These are phyloP conservation scores for Sonneratia caseolaris DNA, from an alignment of 345 rosid genomes.

Conservation along the genomic window DNA sequence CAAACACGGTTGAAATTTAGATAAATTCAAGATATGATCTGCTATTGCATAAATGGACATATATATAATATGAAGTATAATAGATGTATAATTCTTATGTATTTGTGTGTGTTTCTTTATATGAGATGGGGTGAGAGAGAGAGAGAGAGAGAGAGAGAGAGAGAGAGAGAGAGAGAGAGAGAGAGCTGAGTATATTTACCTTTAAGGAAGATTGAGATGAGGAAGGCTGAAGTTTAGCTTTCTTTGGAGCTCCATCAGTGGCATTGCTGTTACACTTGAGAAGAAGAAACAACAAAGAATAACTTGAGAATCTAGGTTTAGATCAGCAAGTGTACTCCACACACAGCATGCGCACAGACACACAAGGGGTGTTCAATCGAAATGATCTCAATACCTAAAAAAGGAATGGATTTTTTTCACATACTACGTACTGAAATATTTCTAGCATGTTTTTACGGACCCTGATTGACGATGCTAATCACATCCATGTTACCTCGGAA, in stretches of 20 bases:
- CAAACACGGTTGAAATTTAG: background rate
- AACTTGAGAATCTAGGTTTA: background rate
- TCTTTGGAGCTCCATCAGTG: constrained; percentile 68
- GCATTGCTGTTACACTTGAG: constrained; percentile 57
- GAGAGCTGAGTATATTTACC: constrained; percentile 23
- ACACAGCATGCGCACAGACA: background rate
- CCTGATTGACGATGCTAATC: background rate
- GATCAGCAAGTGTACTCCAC: background rate
- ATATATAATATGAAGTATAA: too few relatives aligned
- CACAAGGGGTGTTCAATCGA: too few relatives aligned
- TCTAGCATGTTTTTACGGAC: background rate
- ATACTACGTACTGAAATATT: too few relatives aligned
- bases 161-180: too few relatives aligned
- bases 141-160: too few relatives aligned
- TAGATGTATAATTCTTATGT: too few relatives aligned
- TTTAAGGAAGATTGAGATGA: constrained; percentile 51
- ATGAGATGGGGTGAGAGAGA: constrained; percentile 5
- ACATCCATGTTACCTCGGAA: constrained; percentile 41
- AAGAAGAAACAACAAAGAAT: background rate
- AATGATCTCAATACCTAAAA: too few relatives aligned
- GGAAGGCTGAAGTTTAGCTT: constrained; percentile 77
- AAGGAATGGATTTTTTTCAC: too few relatives aligned
- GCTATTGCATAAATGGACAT: constrained; percentile 7
- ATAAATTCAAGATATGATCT: constrained; percentile 21
- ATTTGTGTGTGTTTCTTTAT: background rate